Evolutionary conservation across 2,329 filamentous ascomycete species (phyloP), one percentile per base, ranked within the genome.

Genomic region (Nothomitra cinnamomea): DNA sequence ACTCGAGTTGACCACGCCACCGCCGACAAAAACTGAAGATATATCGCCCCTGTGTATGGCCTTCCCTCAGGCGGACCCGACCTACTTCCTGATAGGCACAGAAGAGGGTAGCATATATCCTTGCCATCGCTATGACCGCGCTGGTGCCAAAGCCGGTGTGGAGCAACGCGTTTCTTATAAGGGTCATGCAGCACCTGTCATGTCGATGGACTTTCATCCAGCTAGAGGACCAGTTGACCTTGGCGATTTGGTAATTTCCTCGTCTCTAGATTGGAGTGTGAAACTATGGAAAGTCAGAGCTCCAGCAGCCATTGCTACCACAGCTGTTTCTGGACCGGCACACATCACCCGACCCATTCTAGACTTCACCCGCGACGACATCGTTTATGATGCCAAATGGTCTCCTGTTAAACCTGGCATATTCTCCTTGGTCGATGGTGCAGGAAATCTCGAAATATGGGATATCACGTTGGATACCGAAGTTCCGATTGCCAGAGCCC

Each of bases 81-180:
- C 92, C 0, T 96, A 95, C 68, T 98, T 98, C 74, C 80, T 98
- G 2, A 85, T 95, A 35, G 92, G 94, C 41, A 95, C 89, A 25
- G 92, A 98, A 70, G 92, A 98, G 72, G 94, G 94, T 51, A 83
- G 83, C 48, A 95, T 98, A 58, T 95, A 92, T 68, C 89, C 92
- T 0, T 95, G 94, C 65, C 92, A 98, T 67, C 79, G 92, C 57
- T 98, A 98, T 69, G 92, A 98, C 68, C 86, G 94, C 58, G 92
- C 94, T 4, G 92, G 92, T 55, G 92, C 92, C 58, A 96, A 96
- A 71, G 90, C 92, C 3, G 92, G 92, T 49, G 87, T 95, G 24
- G 94, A 98, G 65, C 79, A 83, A 54, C 82, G 89, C 57, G 82
- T 95, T 56, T 83, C 82, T 60, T 98, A 98, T 70, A 79, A 80